Base-by-base conservation (phyloP, 164 flowering plant species). In the Amborella trichopoda region DNA sequence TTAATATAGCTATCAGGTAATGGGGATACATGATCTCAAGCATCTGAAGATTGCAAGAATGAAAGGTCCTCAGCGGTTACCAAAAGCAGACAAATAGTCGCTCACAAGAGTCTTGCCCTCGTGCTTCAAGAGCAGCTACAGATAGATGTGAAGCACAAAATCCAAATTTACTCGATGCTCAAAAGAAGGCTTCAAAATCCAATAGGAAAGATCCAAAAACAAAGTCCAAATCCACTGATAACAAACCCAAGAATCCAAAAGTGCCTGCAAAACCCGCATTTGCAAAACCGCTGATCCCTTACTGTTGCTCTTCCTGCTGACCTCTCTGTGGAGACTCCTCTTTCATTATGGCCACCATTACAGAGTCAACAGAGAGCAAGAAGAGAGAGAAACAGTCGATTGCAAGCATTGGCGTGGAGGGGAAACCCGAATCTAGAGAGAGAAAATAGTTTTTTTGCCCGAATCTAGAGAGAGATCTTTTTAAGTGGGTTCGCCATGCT, bases 11-110 rank as follows among this genome's bases (percentile, higher is more conserved):
- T n/a, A n/a, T n/a, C n/a, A n/a, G n/a, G n/a, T 23, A 93, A 87
- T 58, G 48, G 68, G 42, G 96, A 77, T 42, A 69, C 82, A 6
- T 51, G 78, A 67, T 45, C 69, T 12, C 62, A 51, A 40, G 51
- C 61, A 26, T 60, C 54, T 41, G 76, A 77, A 34, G 80, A 76
- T 54, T 81, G 68, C 50, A 81, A 73, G 46, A 53, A 52, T 44
- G 75, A 72, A 42, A 62, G 54, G 23, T 50, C 57, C 38, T 46
- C 65, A n/a, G 57, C 48, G 36, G 73, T 57, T 46, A 49, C 67
- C 22, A 67, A 66, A 67, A 48, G 43, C 40, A 21, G 32, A 40
- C 37, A 4, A 68, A 56, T 26, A 66, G 61, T 18, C 62, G 40
- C 25, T 30, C 62, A 3, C 34, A 61, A 24, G 72, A 68, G 18